phyloP scores from a whole-genome alignment of 768 basidiomycete species.

The Boletus rubescentipes region DNA sequence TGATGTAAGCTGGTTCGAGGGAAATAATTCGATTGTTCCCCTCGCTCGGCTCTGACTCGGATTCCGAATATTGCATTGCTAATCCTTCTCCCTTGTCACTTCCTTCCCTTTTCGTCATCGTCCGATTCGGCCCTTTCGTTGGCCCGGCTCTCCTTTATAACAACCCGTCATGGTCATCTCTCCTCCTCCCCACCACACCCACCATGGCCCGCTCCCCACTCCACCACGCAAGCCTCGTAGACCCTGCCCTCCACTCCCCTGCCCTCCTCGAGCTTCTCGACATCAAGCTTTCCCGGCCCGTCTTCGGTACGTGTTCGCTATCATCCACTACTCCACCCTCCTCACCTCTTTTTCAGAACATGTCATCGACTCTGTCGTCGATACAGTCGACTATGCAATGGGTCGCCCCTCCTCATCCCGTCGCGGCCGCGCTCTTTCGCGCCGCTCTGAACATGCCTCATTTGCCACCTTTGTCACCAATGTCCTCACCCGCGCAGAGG shows the following conservation, averaged over 20 bases:
- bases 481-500: conserved; percentile 71
- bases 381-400: conserved; percentile 76
- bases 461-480: conserved; percentile 67
- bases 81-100: conserved; percentile 25
- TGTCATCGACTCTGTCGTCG: conserved; percentile 63
- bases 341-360: conserved; percentile 48
- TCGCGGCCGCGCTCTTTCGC: conserved; percentile 47
- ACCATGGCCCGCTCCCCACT: conserved; percentile 33
- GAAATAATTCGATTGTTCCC: background rate
- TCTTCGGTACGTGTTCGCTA: conserved; percentile 56
- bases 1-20: conserved; percentile 12
- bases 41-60: conserved; percentile 24
- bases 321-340: background rate
- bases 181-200: conserved; percentile 1
- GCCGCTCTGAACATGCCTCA: conserved; percentile 51
- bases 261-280: conserved; percentile 69
- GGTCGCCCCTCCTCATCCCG: conserved; percentile 59
- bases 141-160: conserved; percentile 34
- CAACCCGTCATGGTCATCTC: conserved; percentile 12
- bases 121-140: conserved; percentile 37
- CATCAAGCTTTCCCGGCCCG: conserved; percentile 54
- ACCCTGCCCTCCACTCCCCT: conserved; percentile 60
- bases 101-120: conserved; percentile 28
- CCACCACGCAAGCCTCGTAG: conserved; percentile 56
- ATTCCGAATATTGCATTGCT: conserved; percentile 23